Evolutionary conservation across 345 rosid species (phyloP).

Genomic region (Combretum micranthum): DNA sequence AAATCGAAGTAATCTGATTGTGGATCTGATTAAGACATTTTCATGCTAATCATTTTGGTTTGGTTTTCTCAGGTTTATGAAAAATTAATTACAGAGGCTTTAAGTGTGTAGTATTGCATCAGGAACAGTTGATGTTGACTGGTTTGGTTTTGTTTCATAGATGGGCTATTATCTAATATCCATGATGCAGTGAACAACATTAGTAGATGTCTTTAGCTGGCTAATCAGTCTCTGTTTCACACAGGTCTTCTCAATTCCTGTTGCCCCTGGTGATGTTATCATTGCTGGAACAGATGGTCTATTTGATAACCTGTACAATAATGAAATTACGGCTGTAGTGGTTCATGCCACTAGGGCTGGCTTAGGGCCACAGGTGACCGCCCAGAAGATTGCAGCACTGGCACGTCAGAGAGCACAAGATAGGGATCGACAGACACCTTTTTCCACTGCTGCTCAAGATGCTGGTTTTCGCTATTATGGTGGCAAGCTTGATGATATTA

Average conservation of each 20-base stretch:
- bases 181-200: background rate
- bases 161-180: no score
- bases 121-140: no score
- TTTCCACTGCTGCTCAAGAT: slow-evolving; percentile 96
- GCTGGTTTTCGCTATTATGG: slow-evolving; percentile 98
- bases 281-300: slow-evolving; percentile 94
- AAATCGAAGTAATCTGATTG: no score
- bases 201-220: background rate
- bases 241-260: slow-evolving; percentile 75
- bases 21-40: no score
- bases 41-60: no score
- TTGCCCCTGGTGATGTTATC: slow-evolving; percentile 89
- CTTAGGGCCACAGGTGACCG: slow-evolving; percentile 78
- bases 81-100: no score
- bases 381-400: slow-evolving; percentile 96
- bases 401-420: slow-evolving; percentile 95
- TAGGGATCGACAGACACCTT: slow-evolving; percentile 88
- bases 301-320: slow-evolving; percentile 91
- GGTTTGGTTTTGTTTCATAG: no score
- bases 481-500: slow-evolving; percentile 98
- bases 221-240: slow-evolving; percentile 4
- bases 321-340: slow-evolving; percentile 90
- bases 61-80: no score
- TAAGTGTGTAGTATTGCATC: no score
- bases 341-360: slow-evolving; percentile 95